A percentile compares a stretch with the other conserved stretches of the same genome.
Evolutionary conservation across 495 filamentous ascomycete species (phyloP).

Genomic region (Letharia columbiana): DNA sequence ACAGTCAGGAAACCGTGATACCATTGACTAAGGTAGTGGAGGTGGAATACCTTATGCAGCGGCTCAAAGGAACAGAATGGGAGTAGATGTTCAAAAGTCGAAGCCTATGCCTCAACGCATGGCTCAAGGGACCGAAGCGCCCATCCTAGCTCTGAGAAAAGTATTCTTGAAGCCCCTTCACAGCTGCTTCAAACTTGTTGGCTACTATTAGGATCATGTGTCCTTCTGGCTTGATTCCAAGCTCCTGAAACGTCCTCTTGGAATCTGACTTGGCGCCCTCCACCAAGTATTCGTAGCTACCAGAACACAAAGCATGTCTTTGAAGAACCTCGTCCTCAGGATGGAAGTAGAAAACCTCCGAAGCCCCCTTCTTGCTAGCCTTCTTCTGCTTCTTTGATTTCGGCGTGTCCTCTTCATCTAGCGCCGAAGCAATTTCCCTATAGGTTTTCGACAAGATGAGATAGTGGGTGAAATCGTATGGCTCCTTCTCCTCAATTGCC

Average conservation of each 20-base stretch:
- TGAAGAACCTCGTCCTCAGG: constrained; percentile 91
- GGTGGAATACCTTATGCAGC: constrained; percentile 94
- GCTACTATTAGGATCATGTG: constrained; percentile 72
- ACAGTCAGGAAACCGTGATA: constrained; percentile 75
- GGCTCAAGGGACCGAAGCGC: background rate
- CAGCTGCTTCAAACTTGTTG: constrained; percentile 54
- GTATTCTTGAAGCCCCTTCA: constrained; percentile 64
- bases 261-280: constrained; percentile 74
- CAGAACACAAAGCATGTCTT: constrained; percentile 55
- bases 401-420: constrained; percentile 61
- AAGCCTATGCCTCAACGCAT: background rate
- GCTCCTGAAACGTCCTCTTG: constrained; percentile 87
- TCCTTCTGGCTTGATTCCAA: constrained; percentile 77
- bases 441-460: constrained; percentile 86
- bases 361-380: constrained; percentile 31
- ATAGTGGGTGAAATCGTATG: constrained; percentile 89
- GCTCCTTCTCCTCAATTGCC: constrained; percentile 83
- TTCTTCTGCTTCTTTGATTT: constrained; percentile 62
- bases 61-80: constrained; percentile 64
- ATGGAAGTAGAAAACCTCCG: constrained; percentile 77
- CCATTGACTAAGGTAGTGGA: constrained; percentile 96
- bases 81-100: constrained; percentile 30
- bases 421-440: constrained; percentile 69
- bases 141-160: constrained; percentile 35
- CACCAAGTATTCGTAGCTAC: constrained; percentile 66